Evolutionary conservation across 495 filamentous ascomycete genomes (phyloP).

Genomic region (Daldinia decipiens): DNA sequence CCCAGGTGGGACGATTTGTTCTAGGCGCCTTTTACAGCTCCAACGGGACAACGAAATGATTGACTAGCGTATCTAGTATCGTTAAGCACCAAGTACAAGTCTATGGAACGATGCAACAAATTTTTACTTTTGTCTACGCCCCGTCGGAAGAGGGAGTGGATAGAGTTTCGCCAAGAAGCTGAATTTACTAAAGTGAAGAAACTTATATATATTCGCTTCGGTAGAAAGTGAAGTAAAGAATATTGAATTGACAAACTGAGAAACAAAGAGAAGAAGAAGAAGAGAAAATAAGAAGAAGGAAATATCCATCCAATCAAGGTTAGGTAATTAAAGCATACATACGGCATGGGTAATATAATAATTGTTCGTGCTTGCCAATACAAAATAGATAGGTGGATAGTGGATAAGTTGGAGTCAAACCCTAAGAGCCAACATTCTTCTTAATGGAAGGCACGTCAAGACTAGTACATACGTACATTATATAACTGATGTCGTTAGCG

Average conservation of each 20-base stretch:
- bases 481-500: neutral
- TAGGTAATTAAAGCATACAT: neutral
- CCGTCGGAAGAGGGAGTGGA: neutral
- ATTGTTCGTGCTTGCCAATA: constrained; percentile 6
- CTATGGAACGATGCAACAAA: neutral
- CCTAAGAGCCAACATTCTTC: constrained; percentile 4
- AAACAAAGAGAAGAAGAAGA: neutral
- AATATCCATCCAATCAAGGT: neutral
- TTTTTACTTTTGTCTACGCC: too few species aligned
- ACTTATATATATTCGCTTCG: neutral
- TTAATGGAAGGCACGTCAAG: neutral
- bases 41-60: neutral
- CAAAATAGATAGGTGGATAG: neutral
- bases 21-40: neutral
- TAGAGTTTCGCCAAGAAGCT: neutral
- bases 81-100: neutral
- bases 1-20: constrained; percentile 14
- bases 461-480: neutral
- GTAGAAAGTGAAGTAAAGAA: neutral
- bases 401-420: neutral
- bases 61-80: constrained; percentile 18
- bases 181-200: too few species aligned
- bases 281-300: too few species aligned
- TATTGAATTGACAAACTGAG: neutral
- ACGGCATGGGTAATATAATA: neutral